Evolutionary conservation across 1,284 basidiomycete species (phyloP).

Genomic region (Tilletia indica): DNA sequence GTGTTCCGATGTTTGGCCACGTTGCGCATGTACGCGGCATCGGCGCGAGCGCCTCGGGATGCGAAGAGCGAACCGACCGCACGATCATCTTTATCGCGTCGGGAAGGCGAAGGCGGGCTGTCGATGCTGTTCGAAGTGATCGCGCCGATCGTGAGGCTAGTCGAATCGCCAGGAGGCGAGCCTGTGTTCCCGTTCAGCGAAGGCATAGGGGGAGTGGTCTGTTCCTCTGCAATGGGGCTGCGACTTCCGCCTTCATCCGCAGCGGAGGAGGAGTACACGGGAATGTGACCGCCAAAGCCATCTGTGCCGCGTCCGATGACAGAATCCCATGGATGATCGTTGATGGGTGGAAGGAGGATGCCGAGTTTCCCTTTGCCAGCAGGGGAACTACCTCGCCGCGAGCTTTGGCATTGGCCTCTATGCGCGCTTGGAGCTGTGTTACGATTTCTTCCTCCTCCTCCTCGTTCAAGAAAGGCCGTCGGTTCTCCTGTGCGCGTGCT

Average conservation of each 20-base stretch:
- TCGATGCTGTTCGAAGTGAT: not conserved
- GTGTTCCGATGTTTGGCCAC: slow-evolving; percentile 12
- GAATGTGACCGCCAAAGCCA: slow-evolving; percentile 22
- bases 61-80: slow-evolving; percentile 11
- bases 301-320: slow-evolving; percentile 22
- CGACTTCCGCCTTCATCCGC: not conserved
- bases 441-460: slow-evolving; percentile 52
- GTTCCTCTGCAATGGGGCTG: not conserved
- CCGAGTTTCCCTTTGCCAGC: slow-evolving; percentile 15
- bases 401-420: slow-evolving; percentile 32
- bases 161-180: not conserved
- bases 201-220: not conserved
- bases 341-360: slow-evolving; percentile 11
- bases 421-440: slow-evolving; percentile 36
- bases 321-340: slow-evolving; percentile 16
- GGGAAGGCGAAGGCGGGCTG: slow-evolving; percentile 4
- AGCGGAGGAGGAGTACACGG: slow-evolving; percentile 3
- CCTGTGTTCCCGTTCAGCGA: not conserved
- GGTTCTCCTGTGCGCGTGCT: slow-evolving; percentile 38
- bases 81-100: slow-evolving; percentile 1
- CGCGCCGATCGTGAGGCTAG: not conserved
- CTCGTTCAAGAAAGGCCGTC: slow-evolving; percentile 43
- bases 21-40: slow-evolving; percentile 16
- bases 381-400: slow-evolving; percentile 8
- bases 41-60: not conserved